Percentiles rank a stretch among this genome's conserved stretches.
phyloP scores from a whole-genome alignment of 768 basidiomycete genomes.

The Agrocybe pediades region DNA sequence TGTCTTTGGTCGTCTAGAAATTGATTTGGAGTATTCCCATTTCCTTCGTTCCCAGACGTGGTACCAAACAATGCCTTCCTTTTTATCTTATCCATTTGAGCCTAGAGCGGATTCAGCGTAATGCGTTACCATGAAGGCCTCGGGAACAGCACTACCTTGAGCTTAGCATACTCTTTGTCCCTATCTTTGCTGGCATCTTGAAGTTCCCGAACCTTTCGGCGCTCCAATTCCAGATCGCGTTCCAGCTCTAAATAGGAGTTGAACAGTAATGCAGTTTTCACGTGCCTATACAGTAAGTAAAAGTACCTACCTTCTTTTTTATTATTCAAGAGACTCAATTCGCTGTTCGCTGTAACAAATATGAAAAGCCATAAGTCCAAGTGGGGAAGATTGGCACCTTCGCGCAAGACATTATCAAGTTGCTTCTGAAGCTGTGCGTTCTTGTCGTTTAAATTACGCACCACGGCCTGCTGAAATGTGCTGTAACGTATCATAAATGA shows the following conservation, averaged over 20 bases:
- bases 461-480: slow-evolving; percentile 82
- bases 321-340: slow-evolving; percentile 67
- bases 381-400: slow-evolving; percentile 51
- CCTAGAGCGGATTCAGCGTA: slow-evolving; percentile 37
- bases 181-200: slow-evolving; percentile 75
- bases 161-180: slow-evolving; percentile 86
- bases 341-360: slow-evolving; percentile 65
- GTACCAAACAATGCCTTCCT: slow-evolving; percentile 71
- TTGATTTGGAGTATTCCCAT: slow-evolving; percentile 14
- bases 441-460: slow-evolving; percentile 80
- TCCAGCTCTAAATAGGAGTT: slow-evolving; percentile 57
- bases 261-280: slow-evolving; percentile 1
- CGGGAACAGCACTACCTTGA: slow-evolving; percentile 58
- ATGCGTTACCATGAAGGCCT: background rate
- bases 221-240: slow-evolving; percentile 79
- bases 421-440: slow-evolving; percentile 84
- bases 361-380: background rate
- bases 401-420: slow-evolving; percentile 80
- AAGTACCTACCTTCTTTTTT: slow-evolving; percentile 60
- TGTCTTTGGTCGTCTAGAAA: slow-evolving; percentile 25
- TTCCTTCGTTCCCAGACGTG: slow-evolving; percentile 17
- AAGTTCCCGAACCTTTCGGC: slow-evolving; percentile 70
- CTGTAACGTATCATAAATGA: slow-evolving; percentile 33
- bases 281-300: background rate
- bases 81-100: slow-evolving; percentile 81